phyloP scores from a whole-genome alignment of 202 grass and related monocot species.

The Dendrocalamus latiflorus region DNA sequence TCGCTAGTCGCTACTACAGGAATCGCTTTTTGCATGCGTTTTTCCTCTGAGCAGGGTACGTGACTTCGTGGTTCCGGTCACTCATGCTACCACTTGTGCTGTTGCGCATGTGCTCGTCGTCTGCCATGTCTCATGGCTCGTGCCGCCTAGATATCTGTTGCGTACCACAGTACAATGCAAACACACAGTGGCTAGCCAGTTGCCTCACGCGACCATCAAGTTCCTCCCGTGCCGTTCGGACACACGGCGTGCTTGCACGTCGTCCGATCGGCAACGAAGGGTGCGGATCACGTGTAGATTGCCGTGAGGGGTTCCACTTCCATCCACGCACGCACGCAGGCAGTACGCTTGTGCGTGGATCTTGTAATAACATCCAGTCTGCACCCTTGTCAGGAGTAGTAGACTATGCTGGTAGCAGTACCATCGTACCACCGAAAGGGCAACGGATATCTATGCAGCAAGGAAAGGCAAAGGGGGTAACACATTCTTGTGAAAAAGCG shows the following conservation, averaged over 20 bases:
- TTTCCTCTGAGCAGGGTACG: too few relatives aligned
- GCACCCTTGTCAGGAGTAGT: neutral
- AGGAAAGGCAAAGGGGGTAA: neutral
- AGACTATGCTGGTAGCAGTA: neutral
- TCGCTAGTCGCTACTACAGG: too few relatives aligned
- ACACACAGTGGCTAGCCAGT: too few relatives aligned
- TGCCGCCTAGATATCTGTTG: neutral
- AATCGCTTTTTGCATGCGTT: too few relatives aligned
- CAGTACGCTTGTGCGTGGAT: neutral
- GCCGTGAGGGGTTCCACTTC: neutral
- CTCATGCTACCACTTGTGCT: too few relatives aligned
- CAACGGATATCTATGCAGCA: conserved; percentile 1
- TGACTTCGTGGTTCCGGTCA: too few relatives aligned
- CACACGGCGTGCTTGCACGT: neutral
- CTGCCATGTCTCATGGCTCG: neutral
- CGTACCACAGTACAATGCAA: neutral
- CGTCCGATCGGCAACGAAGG: neutral
- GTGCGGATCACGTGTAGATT: neutral
- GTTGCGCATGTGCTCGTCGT: too few relatives aligned
- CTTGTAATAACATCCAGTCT: neutral
- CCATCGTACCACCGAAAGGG: neutral
- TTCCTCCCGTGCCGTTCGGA: neutral
- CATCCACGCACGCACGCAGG: too few relatives aligned
- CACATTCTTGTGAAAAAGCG: neutral
- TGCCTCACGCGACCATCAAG: neutral